Evolutionary conservation across 805 yeast species (phyloP).

Genomic region (Saturnispora ahearnii): DNA sequence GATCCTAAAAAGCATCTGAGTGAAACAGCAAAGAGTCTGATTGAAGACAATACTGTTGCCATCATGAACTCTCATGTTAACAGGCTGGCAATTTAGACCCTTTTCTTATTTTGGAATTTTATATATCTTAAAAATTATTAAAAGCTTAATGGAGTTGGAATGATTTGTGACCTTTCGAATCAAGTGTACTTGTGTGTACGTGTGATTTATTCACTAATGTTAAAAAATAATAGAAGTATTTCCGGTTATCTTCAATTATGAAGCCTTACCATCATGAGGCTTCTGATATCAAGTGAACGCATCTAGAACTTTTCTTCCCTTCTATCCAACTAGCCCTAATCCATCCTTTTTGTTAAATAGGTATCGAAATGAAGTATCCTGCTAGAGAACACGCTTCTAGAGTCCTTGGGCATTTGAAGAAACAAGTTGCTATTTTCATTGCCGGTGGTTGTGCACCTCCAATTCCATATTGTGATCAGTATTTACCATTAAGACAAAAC

Average conservation of each 20-base stretch:
- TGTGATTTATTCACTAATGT: not conserved
- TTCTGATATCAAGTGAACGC: not conserved
- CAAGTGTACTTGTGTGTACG: not conserved
- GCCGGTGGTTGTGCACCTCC: slow-evolving; percentile 52
- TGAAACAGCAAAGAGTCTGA: slow-evolving; percentile 74
- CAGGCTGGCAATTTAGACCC: slow-evolving; percentile 67
- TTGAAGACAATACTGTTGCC: slow-evolving; percentile 86
- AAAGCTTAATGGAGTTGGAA: not conserved
- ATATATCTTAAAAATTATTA: not conserved
- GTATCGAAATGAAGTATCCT: slow-evolving; percentile 51
- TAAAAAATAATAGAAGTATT: not conserved
- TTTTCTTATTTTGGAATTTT: not conserved
- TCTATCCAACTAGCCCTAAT: too few species aligned
- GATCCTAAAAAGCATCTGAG: slow-evolving; percentile 96
- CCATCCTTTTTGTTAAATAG: not conserved
- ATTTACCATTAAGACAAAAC: slow-evolving; percentile 75
- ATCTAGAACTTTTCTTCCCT: not conserved
- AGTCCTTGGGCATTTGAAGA: slow-evolving; percentile 31
- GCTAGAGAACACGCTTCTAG: slow-evolving; percentile 67
- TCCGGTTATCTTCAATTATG: not conserved
- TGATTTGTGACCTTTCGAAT: not conserved
- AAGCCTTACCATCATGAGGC: not conserved
- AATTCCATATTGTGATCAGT: slow-evolving; percentile 72
- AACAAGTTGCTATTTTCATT: slow-evolving; percentile 36
- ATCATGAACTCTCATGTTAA: slow-evolving; percentile 85